Evolutionary conservation across 805 yeast genomes (phyloP).

Genomic region (Candida nonsorbophila): DNA sequence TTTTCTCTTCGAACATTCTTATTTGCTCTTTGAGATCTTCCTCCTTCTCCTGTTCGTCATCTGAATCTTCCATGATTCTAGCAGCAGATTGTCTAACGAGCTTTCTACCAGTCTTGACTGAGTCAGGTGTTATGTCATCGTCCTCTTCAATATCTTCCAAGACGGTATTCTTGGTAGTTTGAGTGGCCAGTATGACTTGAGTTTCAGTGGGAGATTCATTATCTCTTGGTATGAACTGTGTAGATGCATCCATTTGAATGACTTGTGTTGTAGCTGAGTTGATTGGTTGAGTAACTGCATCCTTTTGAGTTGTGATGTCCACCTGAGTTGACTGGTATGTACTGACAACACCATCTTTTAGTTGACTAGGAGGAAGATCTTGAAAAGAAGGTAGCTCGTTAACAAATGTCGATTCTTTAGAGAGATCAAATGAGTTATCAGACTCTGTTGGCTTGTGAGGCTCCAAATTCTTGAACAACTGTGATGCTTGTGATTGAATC

Average conservation of each 20-base stretch:
- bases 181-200: neutral
- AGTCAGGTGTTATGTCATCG: slow-evolving; percentile 21
- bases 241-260: slow-evolving; percentile 3
- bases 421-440: too few relatives aligned
- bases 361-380: too few relatives aligned
- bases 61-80: slow-evolving; percentile 15
- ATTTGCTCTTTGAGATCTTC: slow-evolving; percentile 22
- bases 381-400: slow-evolving; percentile 3
- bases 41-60: slow-evolving; percentile 17
- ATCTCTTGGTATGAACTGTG: too few relatives aligned
- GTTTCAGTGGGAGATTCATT: slow-evolving; percentile 3
- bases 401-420: too few relatives aligned
- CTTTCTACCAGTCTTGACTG: slow-evolving; percentile 18
- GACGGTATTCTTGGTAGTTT: slow-evolving; percentile 1
- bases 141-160: slow-evolving; percentile 14
- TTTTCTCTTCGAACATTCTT: slow-evolving; percentile 34
- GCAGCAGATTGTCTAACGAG: slow-evolving; percentile 11
- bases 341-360: too few relatives aligned
- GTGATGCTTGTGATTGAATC: too few relatives aligned
- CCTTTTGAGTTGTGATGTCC: slow-evolving; percentile 1
- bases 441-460: too few relatives aligned
- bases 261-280: neutral
- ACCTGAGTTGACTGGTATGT: too few relatives aligned
- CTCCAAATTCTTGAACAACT: too few relatives aligned
- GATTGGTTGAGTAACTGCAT: slow-evolving; percentile 3